phyloP scores from a whole-genome alignment of 2,329 filamentous ascomycete species.

The Neofusicoccum cordaticola region DNA sequence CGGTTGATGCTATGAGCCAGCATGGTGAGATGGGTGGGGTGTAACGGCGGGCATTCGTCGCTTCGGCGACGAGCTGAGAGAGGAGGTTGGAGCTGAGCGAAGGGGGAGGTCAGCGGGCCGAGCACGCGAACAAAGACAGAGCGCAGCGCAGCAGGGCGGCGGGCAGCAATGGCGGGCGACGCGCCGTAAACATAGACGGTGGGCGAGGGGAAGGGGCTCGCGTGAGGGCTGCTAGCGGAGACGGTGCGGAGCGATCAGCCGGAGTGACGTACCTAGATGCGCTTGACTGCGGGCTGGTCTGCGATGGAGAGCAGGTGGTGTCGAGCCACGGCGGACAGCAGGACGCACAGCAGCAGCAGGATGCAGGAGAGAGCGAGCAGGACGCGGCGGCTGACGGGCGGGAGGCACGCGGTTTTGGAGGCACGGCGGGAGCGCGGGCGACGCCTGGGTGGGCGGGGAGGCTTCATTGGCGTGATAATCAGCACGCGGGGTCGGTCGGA shows the following conservation, averaged over 20 bases:
- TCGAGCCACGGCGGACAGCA: not conserved
- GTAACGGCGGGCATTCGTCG: not conserved
- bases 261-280: conserved; percentile 3
- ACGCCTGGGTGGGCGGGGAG: not conserved
- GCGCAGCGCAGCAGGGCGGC: too few species aligned
- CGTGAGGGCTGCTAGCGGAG: not conserved
- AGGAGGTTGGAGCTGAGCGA: not conserved
- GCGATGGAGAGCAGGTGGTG: not conserved
- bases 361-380: not conserved
- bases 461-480: conserved; percentile 1
- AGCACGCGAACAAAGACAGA: not conserved
- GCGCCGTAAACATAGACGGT: not conserved
- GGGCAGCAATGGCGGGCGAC: not conserved
- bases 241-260: not conserved
- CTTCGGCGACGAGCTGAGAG: not conserved
- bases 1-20: conserved; percentile 10
- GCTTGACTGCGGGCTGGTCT: not conserved
- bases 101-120: not conserved
- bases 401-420: not conserved
- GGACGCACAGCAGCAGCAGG: not conserved
- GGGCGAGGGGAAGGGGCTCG: not conserved
- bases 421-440: not conserved
- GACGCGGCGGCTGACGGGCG: not conserved
- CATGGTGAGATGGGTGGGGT: not conserved
- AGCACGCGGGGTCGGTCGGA: conserved; percentile 14